Base-by-base conservation (phyloP, 495 filamentous ascomycete genomes). In the Podospora appendiculata region DNA sequence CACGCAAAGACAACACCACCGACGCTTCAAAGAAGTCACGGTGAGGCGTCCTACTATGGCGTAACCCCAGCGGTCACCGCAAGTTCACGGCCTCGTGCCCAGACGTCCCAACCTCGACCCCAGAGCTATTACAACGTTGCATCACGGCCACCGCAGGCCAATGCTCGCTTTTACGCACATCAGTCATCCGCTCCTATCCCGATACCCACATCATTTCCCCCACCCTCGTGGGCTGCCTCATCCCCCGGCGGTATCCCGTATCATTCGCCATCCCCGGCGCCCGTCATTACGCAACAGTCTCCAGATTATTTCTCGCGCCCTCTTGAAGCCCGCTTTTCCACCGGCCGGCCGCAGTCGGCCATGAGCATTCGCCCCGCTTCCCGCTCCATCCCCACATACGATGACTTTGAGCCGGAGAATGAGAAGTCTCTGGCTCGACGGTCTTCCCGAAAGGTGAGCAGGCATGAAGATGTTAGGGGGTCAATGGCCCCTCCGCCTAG, bases 11-110 rank as follows among this genome's bases (percentile, higher is more conserved):
- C 61, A 19, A 49, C 63, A 19, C 25, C 25, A 25, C 51, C 58
- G 9, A 18, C 42, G 46, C 38, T 62, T 14, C 56, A 55, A 7
- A 51, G 56, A 40, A 51, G 50, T n/a, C 55, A 67, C 7, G 56
- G 53, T n/a, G 72, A 75, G 39, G 58, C 67, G 19, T 51, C 63
- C 12, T 70, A 67, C 45, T 76, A 72, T 45, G 70, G 72, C 53
- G 58, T 70, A 8, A 59, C 58, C 19, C 64, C 69, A 18, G 56
- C 55, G 16, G 47, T 69, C 34, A 62, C 68, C 32, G 56, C 65
- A n/a, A 46, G 61, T 34, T 63, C 69, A 4, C 70, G 71, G 35
- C 70, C 71, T 44, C 71, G 70, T 0, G 62, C 69, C 44, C 70
- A 68, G 12, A 65, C 68, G 2, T 42, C 51, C 32, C 35, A 47